These are phyloP conservation scores for Strobilomyces dryophilus DNA, from an alignment of 768 basidiomycete genomes.

Conservation along the genomic window DNA sequence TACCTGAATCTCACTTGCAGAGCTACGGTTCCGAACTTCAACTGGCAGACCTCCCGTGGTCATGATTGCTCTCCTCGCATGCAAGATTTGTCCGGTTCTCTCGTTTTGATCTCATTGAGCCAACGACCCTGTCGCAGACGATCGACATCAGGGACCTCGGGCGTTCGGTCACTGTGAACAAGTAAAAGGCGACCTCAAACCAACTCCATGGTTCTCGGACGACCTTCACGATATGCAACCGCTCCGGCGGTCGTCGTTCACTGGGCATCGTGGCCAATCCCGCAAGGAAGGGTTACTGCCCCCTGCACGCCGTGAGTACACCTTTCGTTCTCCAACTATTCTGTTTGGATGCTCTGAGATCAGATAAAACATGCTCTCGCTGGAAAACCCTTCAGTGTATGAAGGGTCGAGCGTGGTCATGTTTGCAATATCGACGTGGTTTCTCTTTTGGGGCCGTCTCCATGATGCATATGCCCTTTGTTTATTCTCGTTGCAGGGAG, in stretches of 20 bases:
- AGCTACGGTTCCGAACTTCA: too few relatives aligned
- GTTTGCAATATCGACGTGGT: constrained; percentile 68
- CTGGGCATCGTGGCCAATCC: constrained; percentile 56
- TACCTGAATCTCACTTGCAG: too few relatives aligned
- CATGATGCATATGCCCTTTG: constrained; percentile 23
- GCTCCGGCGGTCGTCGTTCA: constrained; percentile 69
- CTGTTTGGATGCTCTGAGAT: too few relatives aligned
- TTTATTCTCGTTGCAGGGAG: constrained; percentile 29
- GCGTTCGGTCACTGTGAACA: too few relatives aligned
- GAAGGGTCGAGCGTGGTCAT: constrained; percentile 90
- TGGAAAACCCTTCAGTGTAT: constrained; percentile 60
- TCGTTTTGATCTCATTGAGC: too few relatives aligned
- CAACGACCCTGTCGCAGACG: too few relatives aligned
- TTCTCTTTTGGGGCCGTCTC: constrained; percentile 20
- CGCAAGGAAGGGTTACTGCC: constrained; percentile 69
- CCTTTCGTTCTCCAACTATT: background rate
- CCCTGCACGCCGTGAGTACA: constrained; percentile 70
- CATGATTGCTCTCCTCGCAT: too few relatives aligned
- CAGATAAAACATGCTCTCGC: constrained; percentile 64
- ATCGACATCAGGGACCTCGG: too few relatives aligned
- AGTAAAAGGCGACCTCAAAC: constrained; percentile 51
- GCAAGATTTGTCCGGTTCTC: too few relatives aligned
- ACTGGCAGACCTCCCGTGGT: too few relatives aligned
- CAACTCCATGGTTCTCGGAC: constrained; percentile 48
- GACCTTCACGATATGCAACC: constrained; percentile 54